A percentile compares a stretch with the other conserved stretches of the same genome.
Conservation (phyloP, 1,139 yeast genomes). For the Suzukiozyma palmioleophila region DNA sequence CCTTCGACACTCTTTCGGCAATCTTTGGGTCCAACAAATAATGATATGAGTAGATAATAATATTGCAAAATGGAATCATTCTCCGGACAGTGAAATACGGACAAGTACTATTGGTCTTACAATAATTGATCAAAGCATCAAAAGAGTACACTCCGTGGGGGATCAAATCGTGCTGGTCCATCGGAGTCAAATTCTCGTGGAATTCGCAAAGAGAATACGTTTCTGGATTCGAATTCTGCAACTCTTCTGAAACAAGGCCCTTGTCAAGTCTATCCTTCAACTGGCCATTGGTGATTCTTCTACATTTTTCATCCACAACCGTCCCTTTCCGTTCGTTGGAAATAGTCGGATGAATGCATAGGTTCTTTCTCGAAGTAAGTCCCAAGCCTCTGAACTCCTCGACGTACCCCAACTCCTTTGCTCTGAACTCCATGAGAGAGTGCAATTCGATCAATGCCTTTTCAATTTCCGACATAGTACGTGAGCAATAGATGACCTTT, state of each 20-base stretch:
- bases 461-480: constrained; percentile 99
- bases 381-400: constrained; percentile 95
- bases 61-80: constrained; percentile 94
- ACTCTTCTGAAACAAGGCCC: constrained; percentile 51
- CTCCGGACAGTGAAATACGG: constrained; percentile 97
- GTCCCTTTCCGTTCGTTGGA: constrained; percentile 88
- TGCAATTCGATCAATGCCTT: constrained; percentile 94
- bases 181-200: constrained; percentile 82
- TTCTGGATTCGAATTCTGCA: constrained; percentile 39
- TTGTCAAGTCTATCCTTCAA: constrained; percentile 61
- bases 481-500: constrained; percentile 93
- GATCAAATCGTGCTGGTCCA: constrained; percentile 81
- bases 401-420: constrained; percentile 73
- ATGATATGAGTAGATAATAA: constrained; percentile 93
- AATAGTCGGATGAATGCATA: constrained; percentile 86
- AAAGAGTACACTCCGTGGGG: constrained; percentile 95
- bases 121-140: constrained; percentile 72
- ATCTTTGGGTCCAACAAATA: constrained; percentile 94
- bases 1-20: constrained; percentile 91
- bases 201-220: constrained; percentile 54
- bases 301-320: constrained; percentile 92
- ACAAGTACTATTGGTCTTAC: constrained; percentile 77
- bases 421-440: constrained; percentile 79
- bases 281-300: constrained; percentile 91
- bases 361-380: constrained; percentile 85